phyloP scores from a whole-genome alignment of 306 rosid genomes.

The Cicer yamashitae region DNA sequence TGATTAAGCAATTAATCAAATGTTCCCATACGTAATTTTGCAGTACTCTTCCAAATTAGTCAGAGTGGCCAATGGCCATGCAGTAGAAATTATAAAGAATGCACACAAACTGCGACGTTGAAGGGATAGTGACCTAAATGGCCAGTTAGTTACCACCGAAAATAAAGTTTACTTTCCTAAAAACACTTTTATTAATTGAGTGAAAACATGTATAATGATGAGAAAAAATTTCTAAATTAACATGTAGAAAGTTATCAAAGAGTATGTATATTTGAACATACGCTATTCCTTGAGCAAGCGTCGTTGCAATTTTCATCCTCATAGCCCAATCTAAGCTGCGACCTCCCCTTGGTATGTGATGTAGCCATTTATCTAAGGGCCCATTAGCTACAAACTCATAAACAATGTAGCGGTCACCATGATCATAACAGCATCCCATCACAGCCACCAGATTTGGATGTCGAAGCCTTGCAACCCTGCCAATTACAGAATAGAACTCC shows the following conservation, averaged over 20 bases:
- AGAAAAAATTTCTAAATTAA: slow-evolving; percentile 22
- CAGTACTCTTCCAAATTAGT: neutral
- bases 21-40: slow-evolving; percentile 28
- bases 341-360: slow-evolving; percentile 97
- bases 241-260: slow-evolving; percentile 18
- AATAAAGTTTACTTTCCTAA: neutral
- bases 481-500: slow-evolving; percentile 90
- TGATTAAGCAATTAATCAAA: slow-evolving; percentile 12
- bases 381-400: slow-evolving; percentile 92
- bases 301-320: slow-evolving; percentile 91
- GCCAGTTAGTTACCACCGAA: slow-evolving; percentile 6
- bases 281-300: slow-evolving; percentile 99
- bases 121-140: neutral
- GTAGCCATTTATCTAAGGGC: slow-evolving; percentile 94
- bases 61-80: neutral
- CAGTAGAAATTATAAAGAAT: neutral
- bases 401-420: slow-evolving; percentile 95
- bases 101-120: neutral
- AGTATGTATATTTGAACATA: slow-evolving; percentile 54
- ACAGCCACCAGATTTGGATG: slow-evolving; percentile 94
- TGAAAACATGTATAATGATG: slow-evolving; percentile 17
- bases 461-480: slow-evolving; percentile 93
- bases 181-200: neutral
- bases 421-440: slow-evolving; percentile 97
- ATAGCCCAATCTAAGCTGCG: slow-evolving; percentile 93